Evolutionary conservation across 768 basidiomycete species (phyloP).

Genomic region (Podaxis sp.): DNA sequence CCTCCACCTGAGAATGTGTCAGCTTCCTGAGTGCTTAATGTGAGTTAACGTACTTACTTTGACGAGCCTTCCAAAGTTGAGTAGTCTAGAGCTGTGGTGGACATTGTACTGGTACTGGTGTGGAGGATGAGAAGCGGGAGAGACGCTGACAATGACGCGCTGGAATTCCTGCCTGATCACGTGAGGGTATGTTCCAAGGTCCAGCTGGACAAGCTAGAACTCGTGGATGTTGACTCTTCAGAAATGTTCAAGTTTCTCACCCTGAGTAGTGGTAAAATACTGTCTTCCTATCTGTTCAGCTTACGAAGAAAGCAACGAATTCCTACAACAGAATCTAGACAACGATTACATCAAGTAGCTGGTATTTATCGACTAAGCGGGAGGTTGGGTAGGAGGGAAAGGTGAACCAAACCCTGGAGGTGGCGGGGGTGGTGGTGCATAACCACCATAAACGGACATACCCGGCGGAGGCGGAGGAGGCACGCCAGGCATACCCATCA

Average conservation of each 20-base stretch:
- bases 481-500: slow-evolving; percentile 31
- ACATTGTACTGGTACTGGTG: not conserved
- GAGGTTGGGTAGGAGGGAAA: slow-evolving; percentile 36
- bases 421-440: slow-evolving; percentile 54
- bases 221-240: too few species aligned
- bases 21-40: not conserved
- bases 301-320: slow-evolving; percentile 1
- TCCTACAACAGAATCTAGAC: slow-evolving; percentile 8
- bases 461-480: slow-evolving; percentile 28
- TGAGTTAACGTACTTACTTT: slow-evolving; percentile 8
- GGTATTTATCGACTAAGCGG: slow-evolving; percentile 24
- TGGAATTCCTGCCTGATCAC: not conserved
- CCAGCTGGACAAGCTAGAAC: too few species aligned
- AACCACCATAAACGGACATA: slow-evolving; percentile 28
- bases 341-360: not conserved
- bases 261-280: too few species aligned
- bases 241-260: not conserved
- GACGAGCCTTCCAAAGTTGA: slow-evolving; percentile 16
- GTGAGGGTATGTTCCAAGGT: not conserved
- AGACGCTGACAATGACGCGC: not conserved
- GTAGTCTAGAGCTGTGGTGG: slow-evolving; percentile 16
- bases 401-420: slow-evolving; percentile 55
- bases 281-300: not conserved
- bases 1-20: slow-evolving; percentile 48
- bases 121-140: not conserved